Evolutionary conservation across 768 basidiomycete genomes (phyloP), one percentile per base, ranked within the genome.

Genomic region (Kwoniella dendrophila): DNA sequence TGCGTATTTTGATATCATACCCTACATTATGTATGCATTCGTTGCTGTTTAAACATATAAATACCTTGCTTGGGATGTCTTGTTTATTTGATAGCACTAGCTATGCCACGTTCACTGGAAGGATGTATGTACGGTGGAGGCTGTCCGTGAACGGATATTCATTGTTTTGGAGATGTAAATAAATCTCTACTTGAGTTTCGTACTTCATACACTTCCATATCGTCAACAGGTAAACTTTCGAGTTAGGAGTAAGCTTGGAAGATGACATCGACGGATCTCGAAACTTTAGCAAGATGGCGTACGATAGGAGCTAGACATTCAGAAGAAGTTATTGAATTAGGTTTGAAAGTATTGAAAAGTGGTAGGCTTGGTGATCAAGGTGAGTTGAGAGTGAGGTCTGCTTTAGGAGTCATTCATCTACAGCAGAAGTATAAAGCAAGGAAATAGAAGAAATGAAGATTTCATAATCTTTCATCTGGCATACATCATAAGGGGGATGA

Each of bases 221-320:
- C 24, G 24, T n/a, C 4, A n/a, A 5, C 4, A 44, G 24, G 10
- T 18, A 38, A 38, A 8, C 8, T 18, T 38, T 18, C 36, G 18
- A 38, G 36, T 8, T 18, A 38, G 18, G 36, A n/a, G n/a, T n/a
- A n/a, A n/a, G n/a, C n/a, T n/a, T n/a, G 36, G 20, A 44, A 44
- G n/a, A 44, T 44, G 51, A 20, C 45, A 10, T 29, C 27, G 14
- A 1, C 40, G 5, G 62, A 70, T 30, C 43, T 71, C 24, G 73
- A 74, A 22, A 57, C 16, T 24, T 62, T 78, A 12, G 70, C 75
- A 6, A 44, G 68, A 50, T 76, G 72, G 69, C 60, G 77, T 18
- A 69, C 67, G 33, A 60, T 78, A 20, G 73, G 73, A 4, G 73
- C 75, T 2, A 40, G 75, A 24, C 64, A 73, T 18, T 78, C 77